These are phyloP conservation scores for Cucumis sativus DNA, from an alignment of 306 rosid species.

Conservation along the genomic window Cucumber_9930_V3 NC_026657.2:31335001-31335500, in stretches of 20 bases:
- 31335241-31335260: slow-evolving; percentile 57
- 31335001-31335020: slow-evolving; percentile 7
- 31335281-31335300: slow-evolving; percentile 65
- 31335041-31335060: neutral
- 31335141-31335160: neutral
- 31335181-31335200: slow-evolving; percentile 66
- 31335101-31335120: neutral
- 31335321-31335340: slow-evolving; percentile 53
- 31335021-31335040: neutral
- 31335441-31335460: neutral
- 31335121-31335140: neutral
- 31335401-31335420: neutral
- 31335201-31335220: slow-evolving; percentile 70
- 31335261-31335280: slow-evolving; percentile 58
- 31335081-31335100: neutral
- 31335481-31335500: neutral
- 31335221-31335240: slow-evolving; percentile 60
- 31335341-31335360: neutral
- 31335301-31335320: slow-evolving; percentile 80
- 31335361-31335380: neutral
- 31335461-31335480: neutral
- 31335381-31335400: neutral
- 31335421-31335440: neutral
- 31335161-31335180: slow-evolving; percentile 16
- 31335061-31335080: neutral